Conservation (phyloP, 306 rosid genomes). For the Comarum palustre region DNA sequence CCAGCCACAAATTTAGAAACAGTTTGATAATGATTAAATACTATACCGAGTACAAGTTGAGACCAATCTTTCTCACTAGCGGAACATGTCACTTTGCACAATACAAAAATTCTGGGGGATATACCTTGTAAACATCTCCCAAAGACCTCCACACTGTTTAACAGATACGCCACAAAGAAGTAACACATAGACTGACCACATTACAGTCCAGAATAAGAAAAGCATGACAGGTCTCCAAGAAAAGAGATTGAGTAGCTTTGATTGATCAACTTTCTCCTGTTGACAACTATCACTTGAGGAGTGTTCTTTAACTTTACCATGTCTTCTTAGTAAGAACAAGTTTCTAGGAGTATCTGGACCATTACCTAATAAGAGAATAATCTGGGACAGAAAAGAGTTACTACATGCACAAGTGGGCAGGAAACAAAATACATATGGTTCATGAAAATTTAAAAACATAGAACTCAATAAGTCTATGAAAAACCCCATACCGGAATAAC, state of each 20-base stretch:
- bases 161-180: constrained; percentile 62
- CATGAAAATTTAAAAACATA: neutral
- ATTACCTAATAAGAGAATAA: constrained; percentile 68
- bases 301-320: constrained; percentile 35
- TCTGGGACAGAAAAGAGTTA: constrained; percentile 42
- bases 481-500: constrained; percentile 65
- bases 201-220: constrained; percentile 55
- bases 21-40: constrained; percentile 11
- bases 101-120: constrained; percentile 13
- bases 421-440: neutral
- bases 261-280: constrained; percentile 42
- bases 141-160: constrained; percentile 70
- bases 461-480: constrained; percentile 18
- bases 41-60: neutral
- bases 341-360: constrained; percentile 88
- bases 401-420: constrained; percentile 13
- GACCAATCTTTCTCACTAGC: neutral
- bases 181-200: constrained; percentile 74
- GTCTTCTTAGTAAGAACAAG: constrained; percentile 43
- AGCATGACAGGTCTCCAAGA: constrained; percentile 55
- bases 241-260: constrained; percentile 35
- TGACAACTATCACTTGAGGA: constrained; percentile 34
- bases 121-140: constrained; percentile 92
- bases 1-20: constrained; percentile 26
- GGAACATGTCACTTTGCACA: neutral